Base-by-base conservation (phyloP, 2,329 filamentous ascomycete genomes). In the Pleochaeta shiraiana region DNA sequence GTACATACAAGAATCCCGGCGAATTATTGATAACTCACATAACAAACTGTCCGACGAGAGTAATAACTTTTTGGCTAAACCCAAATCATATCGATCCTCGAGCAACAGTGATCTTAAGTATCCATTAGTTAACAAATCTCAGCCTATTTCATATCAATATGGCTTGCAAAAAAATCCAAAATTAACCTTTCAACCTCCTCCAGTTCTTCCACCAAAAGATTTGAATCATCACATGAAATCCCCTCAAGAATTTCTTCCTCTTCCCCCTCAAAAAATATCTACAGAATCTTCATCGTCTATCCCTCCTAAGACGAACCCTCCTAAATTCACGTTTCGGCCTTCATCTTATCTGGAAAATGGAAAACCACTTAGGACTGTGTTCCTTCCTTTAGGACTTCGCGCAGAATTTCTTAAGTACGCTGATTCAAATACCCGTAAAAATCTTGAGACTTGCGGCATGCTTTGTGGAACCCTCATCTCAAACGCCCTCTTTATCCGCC, bases 391-490 rank as follows among this genome's bases (percentile, higher is more conserved):
- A 0, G 80, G 82, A 14, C 80, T 98, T 0, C 88, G 90, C 31
- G 75, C 79, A 1, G 77, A 80, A 5, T 98, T 98, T 73, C 79
- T 97, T 21, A 75, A 81, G 2, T 77, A 90, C 33, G 92, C 91
- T 0, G 76, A 81, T 0, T 75, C 81, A 21, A 97, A 98, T 73
- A 98, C 93, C 0, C 77, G 77, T 33, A 79, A 79, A 3, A 95
- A 95, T 39, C 80, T 97, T 21, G 93, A 98, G 76, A 97, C 93
- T 69, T 97, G 93, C 72, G 93, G 92, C 39, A 92, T 98, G 68
- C 80, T 98, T 12, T 95, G 90, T 71, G 93, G 92, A 7, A 92
- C 89, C 0, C 79, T 91, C 0, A 87, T 95, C 71, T 92, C 91
- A 69, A 96, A 96, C 72, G 93, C 93, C 0, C 79, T 98, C 2